Base-by-base conservation (phyloP, 2,329 filamentous ascomycete genomes). In the Davidsoniella australis region DNA sequence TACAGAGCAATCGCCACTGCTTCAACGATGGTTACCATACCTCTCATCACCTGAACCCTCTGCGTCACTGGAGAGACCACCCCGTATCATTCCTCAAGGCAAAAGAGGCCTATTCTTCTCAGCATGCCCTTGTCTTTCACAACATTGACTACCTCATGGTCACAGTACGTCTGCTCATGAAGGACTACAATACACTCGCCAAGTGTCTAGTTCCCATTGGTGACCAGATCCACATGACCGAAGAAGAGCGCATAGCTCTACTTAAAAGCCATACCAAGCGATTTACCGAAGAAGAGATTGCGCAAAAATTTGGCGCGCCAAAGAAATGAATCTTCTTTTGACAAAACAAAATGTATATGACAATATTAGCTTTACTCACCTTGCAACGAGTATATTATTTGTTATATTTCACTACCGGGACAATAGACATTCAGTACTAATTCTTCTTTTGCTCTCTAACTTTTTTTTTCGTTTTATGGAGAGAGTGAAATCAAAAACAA, bases 1-100 rank as follows among this genome's bases (percentile, higher is more conserved):
- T 29, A 14, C 56, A 86, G 82, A 84, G 78, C 63, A 88, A 88
- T 62, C 80, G 84, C 36, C 80, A 80, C 63, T 88, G 81, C 65
- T 87, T 80, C 71, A 87, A 88, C 57, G 83, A 87, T 57, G 83
- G 83, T 55, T 87, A 86, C 62, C 82, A 87, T 63, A 87, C 82
- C 5, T 85, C 81, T 16, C 84, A 87, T 59, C 83, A 87, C 57
- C 73, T 87, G 47, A 85, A 87, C 63, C 83, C 82, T 0, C 71
- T 75, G 24, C 76, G 84, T 1, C 85, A 88, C 65, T 89, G 84
- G 84, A 78, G 84, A 51, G 81, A 88, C 17, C 84, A 88, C 57
- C 84, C 84, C 0, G 68, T 77, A 10, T 75, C 82, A 5, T 86
- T 89, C 62, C 66, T 88, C 2, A 71, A 78, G 56, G 73, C 77